These are phyloP conservation scores for sweet orange (Citrus sinensis) DNA, from an alignment of 345 rosid genomes.

Conservation along the genomic window DVS_A1.0 CM039169.1:27394001-27394500, in stretches of 20 bases:
- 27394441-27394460: constrained; percentile 84
- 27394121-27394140: constrained; percentile 87
- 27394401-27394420: constrained; percentile 81
- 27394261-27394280: neutral
- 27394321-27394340: neutral
- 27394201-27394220: constrained; percentile 71
- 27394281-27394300: neutral
- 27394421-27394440: constrained; percentile 71
- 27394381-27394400: constrained; percentile 78
- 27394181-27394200: constrained; percentile 78
- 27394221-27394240: constrained; percentile 72
- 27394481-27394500: constrained; percentile 7
- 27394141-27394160: constrained; percentile 73
- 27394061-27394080: constrained; percentile 82
- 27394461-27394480: constrained; percentile 81
- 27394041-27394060: constrained; percentile 19
- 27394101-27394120: constrained; percentile 66
- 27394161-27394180: constrained; percentile 66
- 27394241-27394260: neutral
- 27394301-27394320: neutral
- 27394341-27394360: constrained; percentile 77
- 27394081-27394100: constrained; percentile 71
- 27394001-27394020: neutral
- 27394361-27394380: constrained; percentile 83
- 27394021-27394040: neutral